phyloP scores from a whole-genome alignment of 2,329 filamentous ascomycete species.

The Falciphora oryzae region DNA sequence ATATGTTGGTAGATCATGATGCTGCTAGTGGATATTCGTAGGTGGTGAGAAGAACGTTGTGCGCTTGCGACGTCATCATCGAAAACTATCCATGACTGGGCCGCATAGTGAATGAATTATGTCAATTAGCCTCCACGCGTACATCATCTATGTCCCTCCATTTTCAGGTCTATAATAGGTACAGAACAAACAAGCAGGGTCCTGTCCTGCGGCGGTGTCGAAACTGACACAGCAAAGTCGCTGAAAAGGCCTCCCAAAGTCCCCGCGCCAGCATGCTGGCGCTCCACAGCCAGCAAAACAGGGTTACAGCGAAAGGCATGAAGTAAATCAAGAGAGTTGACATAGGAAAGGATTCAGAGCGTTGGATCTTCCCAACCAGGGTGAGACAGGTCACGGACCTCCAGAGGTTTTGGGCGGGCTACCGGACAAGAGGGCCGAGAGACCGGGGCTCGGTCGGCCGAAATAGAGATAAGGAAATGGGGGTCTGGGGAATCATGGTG shows the following conservation, averaged over 20 bases:
- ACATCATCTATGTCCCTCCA: neutral
- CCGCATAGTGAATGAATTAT: neutral
- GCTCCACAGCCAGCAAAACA: neutral
- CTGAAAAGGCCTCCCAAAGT: neutral
- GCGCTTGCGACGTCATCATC: neutral
- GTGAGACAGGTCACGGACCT: neutral
- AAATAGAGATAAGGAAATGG: neutral
- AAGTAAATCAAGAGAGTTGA: neutral
- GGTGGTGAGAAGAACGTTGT: no score
- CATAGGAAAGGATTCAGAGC: neutral
- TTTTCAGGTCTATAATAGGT: neutral
- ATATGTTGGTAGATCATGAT: no score
- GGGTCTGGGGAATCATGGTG: neutral
- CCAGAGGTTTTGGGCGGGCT: neutral
- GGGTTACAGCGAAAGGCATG: neutral
- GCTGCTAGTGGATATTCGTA: no score
- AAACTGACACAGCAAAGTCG: neutral
- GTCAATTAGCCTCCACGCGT: neutral
- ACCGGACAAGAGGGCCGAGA: neutral
- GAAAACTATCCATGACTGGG: neutral
- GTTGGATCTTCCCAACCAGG: neutral
- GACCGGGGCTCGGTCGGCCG: neutral
- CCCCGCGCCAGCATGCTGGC: neutral
- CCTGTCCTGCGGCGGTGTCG: neutral
- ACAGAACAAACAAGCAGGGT: neutral